phyloP scores from a whole-genome alignment of 257 asterid genomes.

The Jaltomata sinuosa region DNA sequence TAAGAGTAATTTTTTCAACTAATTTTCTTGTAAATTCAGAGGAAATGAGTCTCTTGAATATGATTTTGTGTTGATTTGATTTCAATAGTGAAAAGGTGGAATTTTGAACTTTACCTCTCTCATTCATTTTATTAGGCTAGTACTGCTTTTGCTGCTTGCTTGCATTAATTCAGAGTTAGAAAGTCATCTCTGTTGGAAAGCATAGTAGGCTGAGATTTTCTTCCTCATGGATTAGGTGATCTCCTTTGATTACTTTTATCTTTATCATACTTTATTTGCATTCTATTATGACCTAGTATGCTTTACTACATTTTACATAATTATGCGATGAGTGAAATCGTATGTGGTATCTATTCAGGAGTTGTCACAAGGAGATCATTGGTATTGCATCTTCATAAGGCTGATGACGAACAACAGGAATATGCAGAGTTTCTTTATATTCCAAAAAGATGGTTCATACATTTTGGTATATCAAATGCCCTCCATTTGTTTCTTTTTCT shows the following conservation, averaged over 20 bases:
- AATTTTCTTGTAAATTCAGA: not conserved
- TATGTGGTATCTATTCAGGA: constrained; percentile 29
- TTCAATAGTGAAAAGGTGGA: not conserved
- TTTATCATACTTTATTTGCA: not conserved
- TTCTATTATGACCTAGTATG: not conserved
- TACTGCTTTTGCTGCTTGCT: not conserved
- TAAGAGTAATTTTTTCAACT: not conserved
- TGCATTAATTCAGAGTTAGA: constrained; percentile 54
- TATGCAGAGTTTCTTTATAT: constrained; percentile 87
- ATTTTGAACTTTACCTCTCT: too few relatives aligned
- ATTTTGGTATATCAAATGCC: constrained; percentile 46
- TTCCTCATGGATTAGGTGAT: constrained; percentile 96
- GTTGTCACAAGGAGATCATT: constrained; percentile 90
- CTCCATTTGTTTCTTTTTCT: not conserved
- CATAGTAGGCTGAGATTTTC: constrained; percentile 85
- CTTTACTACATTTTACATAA: not conserved
- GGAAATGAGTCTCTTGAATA: not conserved
- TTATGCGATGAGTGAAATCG: not conserved
- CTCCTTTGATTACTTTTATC: too few relatives aligned
- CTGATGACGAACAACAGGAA: too few relatives aligned
- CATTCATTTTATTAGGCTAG: constrained; percentile 10
- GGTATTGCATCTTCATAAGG: too few relatives aligned
- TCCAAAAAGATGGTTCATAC: constrained; percentile 50
- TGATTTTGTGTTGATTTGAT: not conserved
- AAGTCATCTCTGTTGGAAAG: constrained; percentile 93